A percentile compares a stretch with the other conserved stretches of the same genome.
phyloP scores from a whole-genome alignment of 768 basidiomycete genomes.

The Lepiota brunneoincarnata region DNA sequence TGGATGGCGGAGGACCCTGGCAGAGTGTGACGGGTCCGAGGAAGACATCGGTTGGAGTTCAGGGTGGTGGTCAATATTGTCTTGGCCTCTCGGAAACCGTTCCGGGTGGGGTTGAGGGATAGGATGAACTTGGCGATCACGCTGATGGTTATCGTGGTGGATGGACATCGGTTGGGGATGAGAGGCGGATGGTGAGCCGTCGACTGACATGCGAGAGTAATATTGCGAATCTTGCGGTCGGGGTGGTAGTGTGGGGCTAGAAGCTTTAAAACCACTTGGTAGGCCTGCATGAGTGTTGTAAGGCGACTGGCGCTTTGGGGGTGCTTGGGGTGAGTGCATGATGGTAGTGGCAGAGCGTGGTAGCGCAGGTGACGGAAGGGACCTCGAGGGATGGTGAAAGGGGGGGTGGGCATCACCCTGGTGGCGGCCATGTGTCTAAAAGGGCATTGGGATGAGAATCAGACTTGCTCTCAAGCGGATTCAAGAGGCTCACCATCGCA shows the following conservation, averaged over 20 bases:
- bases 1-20: slow-evolving; percentile 20
- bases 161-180: background rate
- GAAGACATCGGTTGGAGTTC: background rate
- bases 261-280: background rate
- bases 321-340: background rate
- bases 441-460: no score
- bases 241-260: background rate
- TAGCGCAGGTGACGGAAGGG: background rate
- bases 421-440: background rate
- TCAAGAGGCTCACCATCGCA: background rate
- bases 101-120: background rate
- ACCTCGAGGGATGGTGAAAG: background rate
- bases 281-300: background rate
- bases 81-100: slow-evolving; percentile 1
- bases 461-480: no score
- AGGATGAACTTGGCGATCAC: background rate
- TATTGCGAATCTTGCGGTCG: background rate
- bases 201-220: background rate
- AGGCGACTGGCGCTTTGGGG: background rate
- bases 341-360: background rate
- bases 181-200: background rate
- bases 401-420: background rate
- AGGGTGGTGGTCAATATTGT: background rate
- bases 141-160: background rate
- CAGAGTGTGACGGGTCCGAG: slow-evolving; percentile 1